These are phyloP conservation scores for Novymonas esmeraldas DNA, from an alignment of 208 protist genomes.

Conservation along the genomic window DNA sequence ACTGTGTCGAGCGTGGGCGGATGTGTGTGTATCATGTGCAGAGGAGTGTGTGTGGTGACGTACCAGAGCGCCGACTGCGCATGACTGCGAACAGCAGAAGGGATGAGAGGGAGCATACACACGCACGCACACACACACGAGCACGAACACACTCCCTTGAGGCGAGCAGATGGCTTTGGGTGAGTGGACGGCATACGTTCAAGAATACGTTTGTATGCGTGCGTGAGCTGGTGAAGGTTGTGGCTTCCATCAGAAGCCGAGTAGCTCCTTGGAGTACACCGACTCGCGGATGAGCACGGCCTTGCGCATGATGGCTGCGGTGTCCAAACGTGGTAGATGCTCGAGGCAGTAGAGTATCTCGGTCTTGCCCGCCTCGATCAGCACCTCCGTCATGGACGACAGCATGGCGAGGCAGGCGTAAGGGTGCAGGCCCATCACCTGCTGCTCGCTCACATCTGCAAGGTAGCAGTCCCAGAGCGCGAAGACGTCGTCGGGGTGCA, in stretches of 20 bases:
- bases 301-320: constrained; percentile 62
- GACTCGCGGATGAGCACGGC: constrained; percentile 77
- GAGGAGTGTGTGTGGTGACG: too few relatives aligned
- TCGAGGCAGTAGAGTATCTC: constrained; percentile 72
- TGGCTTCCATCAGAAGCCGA: constrained; percentile 7
- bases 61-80: too few relatives aligned
- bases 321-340: constrained; percentile 79
- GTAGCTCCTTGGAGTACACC: constrained; percentile 45
- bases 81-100: too few relatives aligned
- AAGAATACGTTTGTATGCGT: neutral
- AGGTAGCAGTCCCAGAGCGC: constrained; percentile 85
- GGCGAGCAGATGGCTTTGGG: too few relatives aligned
- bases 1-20: too few relatives aligned
- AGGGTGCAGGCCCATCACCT: constrained; percentile 70
- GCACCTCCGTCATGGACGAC: constrained; percentile 74
- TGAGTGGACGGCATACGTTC: neutral
- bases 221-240: too few relatives aligned
- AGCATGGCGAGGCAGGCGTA: constrained; percentile 84
- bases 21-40: too few relatives aligned
- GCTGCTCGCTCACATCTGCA: constrained; percentile 46
- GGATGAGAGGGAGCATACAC: neutral
- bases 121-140: constrained; percentile 3
- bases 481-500: constrained; percentile 77
- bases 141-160: neutral
- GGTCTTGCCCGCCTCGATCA: constrained; percentile 78